Evolutionary conservation across 1,284 basidiomycete species (phyloP), one percentile per base, ranked within the genome.

Genomic region (Moesziomyces sp.): DNA sequence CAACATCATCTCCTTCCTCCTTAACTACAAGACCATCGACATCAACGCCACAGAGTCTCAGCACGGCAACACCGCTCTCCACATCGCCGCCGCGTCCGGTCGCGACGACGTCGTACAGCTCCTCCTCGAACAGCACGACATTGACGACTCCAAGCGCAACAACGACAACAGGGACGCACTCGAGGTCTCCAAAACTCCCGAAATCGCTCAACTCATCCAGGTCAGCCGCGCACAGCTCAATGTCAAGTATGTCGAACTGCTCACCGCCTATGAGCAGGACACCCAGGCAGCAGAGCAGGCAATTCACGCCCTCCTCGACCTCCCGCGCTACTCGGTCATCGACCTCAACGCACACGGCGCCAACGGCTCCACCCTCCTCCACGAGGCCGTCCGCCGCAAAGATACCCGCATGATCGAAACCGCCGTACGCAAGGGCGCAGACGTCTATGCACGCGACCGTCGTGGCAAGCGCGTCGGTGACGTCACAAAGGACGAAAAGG

Each of bases 391-490:
- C 0, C 87, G 88, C 57, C 87, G 93, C 26, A 92, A 92, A 59
- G 93, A 97, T 82, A 86, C 94, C 9, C 86, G 89, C 13, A 86
- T 97, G 19, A 90, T 97, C 38, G 93, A 97, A 82, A 87, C 93
- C 13, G 91, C 90, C 0, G 90, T 95, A 0, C 89, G 91, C 52
- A 90, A 91, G 13, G 94, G 94, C 1, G 94, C 93, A 0, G 94
- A 97, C 81, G 92, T 97, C 1, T 95, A 96, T 76, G 91, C 92
- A 1, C 88, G 94, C 7, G 93, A 98, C 84, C 87, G 90, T 35
- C 88, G 87, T 54, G 93, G 94, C 10, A 90, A 90, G 79, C 88
- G 90, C 65, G 90, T 92, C 0, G 87, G 90, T 52, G 93, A 97
- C 53, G 83, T 85, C n/a, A 86, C 88, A 26, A 87, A 86, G 58